Conservation (phyloP, 805 yeast genomes). For the Candida boidinii region DNA sequence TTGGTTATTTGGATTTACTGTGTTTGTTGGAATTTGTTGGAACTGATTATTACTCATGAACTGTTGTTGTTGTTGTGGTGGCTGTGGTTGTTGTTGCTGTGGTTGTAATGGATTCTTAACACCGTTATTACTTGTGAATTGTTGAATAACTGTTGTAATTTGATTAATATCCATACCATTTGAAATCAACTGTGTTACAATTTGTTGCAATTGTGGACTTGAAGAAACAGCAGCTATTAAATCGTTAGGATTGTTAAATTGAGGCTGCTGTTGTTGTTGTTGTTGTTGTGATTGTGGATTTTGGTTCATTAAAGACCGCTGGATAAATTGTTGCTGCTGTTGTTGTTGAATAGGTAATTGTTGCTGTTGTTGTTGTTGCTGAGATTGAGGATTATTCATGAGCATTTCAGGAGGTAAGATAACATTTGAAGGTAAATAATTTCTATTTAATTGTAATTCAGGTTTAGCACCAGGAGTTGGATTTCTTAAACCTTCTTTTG, state of each 20-base stretch:
- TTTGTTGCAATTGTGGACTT: conserved; percentile 24
- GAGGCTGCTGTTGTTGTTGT: conserved; percentile 3
- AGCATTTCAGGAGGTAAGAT: conserved; percentile 43
- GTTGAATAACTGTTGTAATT: conserved; percentile 20
- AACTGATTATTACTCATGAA: too few species aligned
- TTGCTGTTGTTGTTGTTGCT: conserved; percentile 5
- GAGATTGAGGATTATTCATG: conserved; percentile 7
- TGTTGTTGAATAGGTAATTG: background rate
- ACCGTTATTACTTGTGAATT: conserved; percentile 9
- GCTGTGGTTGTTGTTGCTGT: conserved; percentile 1
- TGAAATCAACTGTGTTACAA: conserved; percentile 26
- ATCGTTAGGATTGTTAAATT: conserved; percentile 7
- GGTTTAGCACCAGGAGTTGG: conserved; percentile 31
- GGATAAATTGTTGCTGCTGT: background rate
- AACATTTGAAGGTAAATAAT: conserved; percentile 48
- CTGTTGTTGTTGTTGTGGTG: conserved; percentile 1
- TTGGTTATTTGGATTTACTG: too few species aligned
- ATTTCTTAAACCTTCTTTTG: conserved; percentile 49
- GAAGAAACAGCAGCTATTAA: conserved; percentile 16
- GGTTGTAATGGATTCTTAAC: conserved; percentile 3
- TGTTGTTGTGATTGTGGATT: conserved; percentile 2
- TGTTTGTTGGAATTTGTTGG: background rate
- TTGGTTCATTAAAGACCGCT: background rate
- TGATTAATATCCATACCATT: conserved; percentile 28
- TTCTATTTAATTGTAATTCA: conserved; percentile 34